Evolutionary conservation across 179 eudicot genomes (phyloP).

Genomic region (Spergularia azorica): DNA sequence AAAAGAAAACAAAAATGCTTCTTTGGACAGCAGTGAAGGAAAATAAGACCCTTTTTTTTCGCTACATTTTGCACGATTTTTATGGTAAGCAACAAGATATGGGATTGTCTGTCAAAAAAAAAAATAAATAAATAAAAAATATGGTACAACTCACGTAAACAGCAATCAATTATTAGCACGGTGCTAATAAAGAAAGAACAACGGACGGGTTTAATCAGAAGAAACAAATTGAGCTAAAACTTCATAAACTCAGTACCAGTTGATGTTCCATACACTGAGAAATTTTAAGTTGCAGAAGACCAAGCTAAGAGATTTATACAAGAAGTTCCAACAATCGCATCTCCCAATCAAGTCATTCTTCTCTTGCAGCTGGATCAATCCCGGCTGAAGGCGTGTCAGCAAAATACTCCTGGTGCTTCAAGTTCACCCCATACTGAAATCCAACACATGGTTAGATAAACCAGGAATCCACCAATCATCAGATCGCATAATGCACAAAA

Average conservation of each 20-base stretch:
- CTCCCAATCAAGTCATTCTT: constrained; percentile 40
- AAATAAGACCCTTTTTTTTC: too few relatives aligned
- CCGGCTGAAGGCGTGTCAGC: constrained; percentile 87
- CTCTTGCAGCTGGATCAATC: constrained; percentile 57
- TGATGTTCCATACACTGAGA: neutral
- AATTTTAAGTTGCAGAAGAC: neutral
- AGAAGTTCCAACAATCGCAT: neutral
- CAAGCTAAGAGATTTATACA: constrained; percentile 17
- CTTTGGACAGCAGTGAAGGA: too few relatives aligned
- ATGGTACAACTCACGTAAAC: too few relatives aligned
- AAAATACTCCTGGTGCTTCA: constrained; percentile 91
- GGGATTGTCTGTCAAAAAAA: too few relatives aligned
- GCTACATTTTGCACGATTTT: too few relatives aligned
- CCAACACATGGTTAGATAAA: neutral
- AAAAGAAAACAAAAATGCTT: too few relatives aligned
- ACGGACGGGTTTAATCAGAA: neutral
- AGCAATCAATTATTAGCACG: too few relatives aligned
- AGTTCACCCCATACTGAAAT: constrained; percentile 86
- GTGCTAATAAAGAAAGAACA: neutral
- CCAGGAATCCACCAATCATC: neutral
- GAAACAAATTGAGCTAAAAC: neutral
- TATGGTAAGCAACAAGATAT: too few relatives aligned
- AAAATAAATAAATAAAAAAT: too few relatives aligned
- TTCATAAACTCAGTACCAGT: neutral
- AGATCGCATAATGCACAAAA: neutral